phyloP scores from a whole-genome alignment of 1,139 yeast species.

The Saccharomyces hybrid region DNA sequence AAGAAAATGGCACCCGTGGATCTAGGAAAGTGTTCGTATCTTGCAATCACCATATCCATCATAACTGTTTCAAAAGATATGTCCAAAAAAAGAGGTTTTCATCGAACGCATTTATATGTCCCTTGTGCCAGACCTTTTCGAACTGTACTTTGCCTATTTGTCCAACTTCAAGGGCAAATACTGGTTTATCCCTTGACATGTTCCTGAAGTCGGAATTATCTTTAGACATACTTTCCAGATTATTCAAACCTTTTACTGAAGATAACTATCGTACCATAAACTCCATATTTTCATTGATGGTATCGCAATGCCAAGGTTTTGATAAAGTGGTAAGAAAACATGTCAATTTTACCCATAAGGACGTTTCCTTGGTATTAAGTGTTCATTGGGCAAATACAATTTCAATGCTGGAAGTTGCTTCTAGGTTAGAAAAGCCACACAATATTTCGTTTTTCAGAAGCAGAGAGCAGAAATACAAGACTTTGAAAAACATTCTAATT shows the following conservation, averaged over 20 bases:
- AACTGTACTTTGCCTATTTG: slow-evolving; percentile 26
- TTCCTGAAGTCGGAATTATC: slow-evolving; percentile 10
- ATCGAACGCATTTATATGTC: slow-evolving; percentile 41
- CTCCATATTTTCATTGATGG: slow-evolving; percentile 15
- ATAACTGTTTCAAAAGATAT: slow-evolving; percentile 41
- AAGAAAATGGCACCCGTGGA: slow-evolving; percentile 27
- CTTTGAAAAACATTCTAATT: slow-evolving; percentile 30
- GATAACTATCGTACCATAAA: slow-evolving; percentile 12
- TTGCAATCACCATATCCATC: slow-evolving; percentile 68
- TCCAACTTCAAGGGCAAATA: slow-evolving; percentile 9
- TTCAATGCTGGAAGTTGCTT: slow-evolving; percentile 47
- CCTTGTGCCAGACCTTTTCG: slow-evolving; percentile 57
- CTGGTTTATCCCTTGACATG: slow-evolving; percentile 9
- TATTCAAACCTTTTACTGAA: slow-evolving; percentile 12
- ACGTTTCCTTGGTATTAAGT: slow-evolving; percentile 23
- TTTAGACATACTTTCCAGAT: slow-evolving; percentile 9
- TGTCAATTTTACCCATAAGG: slow-evolving; percentile 12
- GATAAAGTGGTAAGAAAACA: slow-evolving; percentile 17
- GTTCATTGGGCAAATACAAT: slow-evolving; percentile 47
- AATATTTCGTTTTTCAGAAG: slow-evolving; percentile 34
- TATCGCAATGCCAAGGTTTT: slow-evolving; percentile 18
- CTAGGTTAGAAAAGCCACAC: slow-evolving; percentile 39
- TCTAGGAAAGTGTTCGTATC: slow-evolving; percentile 41
- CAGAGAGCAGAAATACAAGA: slow-evolving; percentile 30
- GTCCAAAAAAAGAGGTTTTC: slow-evolving; percentile 30